Conservation (phyloP, 192 early-diverging fungal genomes). For the Coemansia furcata region DNA sequence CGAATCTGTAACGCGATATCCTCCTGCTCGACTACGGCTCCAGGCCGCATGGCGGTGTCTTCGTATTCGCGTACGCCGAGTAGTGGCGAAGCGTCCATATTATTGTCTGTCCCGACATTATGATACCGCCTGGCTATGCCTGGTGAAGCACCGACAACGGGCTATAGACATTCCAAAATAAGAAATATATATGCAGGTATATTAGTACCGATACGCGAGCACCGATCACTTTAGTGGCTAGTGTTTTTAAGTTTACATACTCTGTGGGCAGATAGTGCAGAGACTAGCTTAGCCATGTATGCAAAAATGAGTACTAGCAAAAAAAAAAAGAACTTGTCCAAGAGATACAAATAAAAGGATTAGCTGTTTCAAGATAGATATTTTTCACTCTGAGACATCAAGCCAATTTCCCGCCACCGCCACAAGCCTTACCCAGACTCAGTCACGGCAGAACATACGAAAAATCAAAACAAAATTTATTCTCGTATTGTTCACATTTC, state of each 20-base stretch:
- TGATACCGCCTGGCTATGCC: background rate
- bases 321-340: too few relatives aligned
- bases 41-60: background rate
- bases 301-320: background rate
- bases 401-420: background rate
- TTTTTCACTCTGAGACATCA: background rate
- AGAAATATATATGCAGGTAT: background rate
- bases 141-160: background rate
- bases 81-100: constrained; percentile 19
- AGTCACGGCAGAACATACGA: background rate
- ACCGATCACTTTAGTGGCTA: background rate
- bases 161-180: background rate
- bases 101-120: background rate
- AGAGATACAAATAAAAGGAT: background rate
- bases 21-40: background rate
- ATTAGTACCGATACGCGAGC: background rate
- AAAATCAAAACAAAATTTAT: background rate
- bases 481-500: background rate
- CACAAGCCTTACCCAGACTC: background rate
- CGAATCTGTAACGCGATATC: background rate
- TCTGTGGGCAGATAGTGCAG: background rate
- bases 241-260: background rate
- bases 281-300: background rate
- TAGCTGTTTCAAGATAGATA: too few relatives aligned
- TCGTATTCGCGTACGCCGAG: constrained; percentile 3